These are phyloP conservation scores for Ogataea paradorogensis DNA, from an alignment of 805 yeast species.

Conservation along the genomic window DNA sequence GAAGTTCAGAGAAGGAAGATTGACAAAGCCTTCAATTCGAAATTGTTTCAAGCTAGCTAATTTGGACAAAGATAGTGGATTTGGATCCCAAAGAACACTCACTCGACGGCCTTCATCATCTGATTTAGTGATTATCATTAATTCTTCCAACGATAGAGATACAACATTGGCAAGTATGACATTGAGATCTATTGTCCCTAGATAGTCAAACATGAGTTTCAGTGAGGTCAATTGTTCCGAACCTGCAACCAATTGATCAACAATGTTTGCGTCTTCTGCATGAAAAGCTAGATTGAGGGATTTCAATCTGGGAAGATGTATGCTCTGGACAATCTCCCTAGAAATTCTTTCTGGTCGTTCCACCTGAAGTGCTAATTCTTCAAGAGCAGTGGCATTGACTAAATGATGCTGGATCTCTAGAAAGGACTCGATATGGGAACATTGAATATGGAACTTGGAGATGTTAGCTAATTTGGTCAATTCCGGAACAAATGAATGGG, in stretches of 20 bases:
- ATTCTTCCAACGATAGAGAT: slow-evolving; percentile 1
- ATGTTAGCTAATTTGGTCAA: no score
- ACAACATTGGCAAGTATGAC: background rate
- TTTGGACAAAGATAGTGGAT: background rate
- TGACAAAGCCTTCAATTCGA: slow-evolving; percentile 8
- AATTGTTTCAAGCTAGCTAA: slow-evolving; percentile 2
- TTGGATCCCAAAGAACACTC: slow-evolving; percentile 12
- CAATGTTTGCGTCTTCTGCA: slow-evolving; percentile 5
- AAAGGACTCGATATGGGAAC: slow-evolving; percentile 4
- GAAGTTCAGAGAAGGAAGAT: slow-evolving; percentile 5
- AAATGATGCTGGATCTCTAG: slow-evolving; percentile 1
- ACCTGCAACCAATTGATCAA: slow-evolving; percentile 4
- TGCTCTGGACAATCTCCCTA: background rate
- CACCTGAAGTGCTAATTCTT: slow-evolving; percentile 5
- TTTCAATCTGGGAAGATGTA: slow-evolving; percentile 5
- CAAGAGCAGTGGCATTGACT: background rate
- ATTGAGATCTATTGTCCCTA: slow-evolving; percentile 7
- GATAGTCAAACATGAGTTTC: slow-evolving; percentile 2
- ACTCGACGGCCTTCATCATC: slow-evolving; percentile 15
- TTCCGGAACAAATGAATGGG: no score
- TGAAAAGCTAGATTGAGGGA: slow-evolving; percentile 1
- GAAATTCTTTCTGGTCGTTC: slow-evolving; percentile 7
- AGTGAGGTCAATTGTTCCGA: slow-evolving; percentile 1
- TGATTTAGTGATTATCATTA: slow-evolving; percentile 2
- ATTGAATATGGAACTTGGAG: background rate